These are phyloP conservation scores for Aspergillus persii DNA, from an alignment of 2,329 filamentous ascomycete species.

Conservation along the genomic window DNA sequence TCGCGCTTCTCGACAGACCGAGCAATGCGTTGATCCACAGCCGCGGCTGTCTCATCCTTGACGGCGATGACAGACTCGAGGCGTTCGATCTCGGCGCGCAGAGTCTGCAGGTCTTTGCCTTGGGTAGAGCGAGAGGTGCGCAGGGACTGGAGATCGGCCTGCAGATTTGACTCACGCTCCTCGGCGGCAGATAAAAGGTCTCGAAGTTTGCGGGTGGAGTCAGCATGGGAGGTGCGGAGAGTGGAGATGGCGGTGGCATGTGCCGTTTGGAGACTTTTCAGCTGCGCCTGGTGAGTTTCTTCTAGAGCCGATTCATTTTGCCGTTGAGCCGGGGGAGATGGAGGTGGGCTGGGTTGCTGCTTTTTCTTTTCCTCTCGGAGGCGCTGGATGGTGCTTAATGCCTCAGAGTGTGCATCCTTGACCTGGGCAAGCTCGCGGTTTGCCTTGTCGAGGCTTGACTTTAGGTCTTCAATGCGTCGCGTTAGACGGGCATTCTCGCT, in stretches of 20 bases:
- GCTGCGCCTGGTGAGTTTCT: slow-evolving; percentile 35
- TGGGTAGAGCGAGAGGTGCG: slow-evolving; percentile 22
- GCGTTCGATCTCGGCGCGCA: slow-evolving; percentile 33
- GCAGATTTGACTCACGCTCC: slow-evolving; percentile 34
- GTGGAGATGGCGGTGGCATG: slow-evolving; percentile 38
- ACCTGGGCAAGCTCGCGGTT: slow-evolving; percentile 30
- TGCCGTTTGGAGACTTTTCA: slow-evolving; percentile 36
- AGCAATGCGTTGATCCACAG: slow-evolving; percentile 40
- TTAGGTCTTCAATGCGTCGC: slow-evolving; percentile 35
- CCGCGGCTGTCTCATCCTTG: slow-evolving; percentile 41
- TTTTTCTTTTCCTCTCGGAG: slow-evolving; percentile 27
- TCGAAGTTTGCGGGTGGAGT: slow-evolving; percentile 37
- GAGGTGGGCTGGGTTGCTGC: slow-evolving; percentile 32
- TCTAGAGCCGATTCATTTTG: slow-evolving; percentile 22
- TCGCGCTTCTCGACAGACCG: slow-evolving; percentile 43
- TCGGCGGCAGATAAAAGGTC: slow-evolving; percentile 33
- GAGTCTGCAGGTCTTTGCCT: slow-evolving; percentile 25
- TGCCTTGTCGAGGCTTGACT: slow-evolving; percentile 29
- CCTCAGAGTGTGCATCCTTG: slow-evolving; percentile 32
- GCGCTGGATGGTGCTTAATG: slow-evolving; percentile 29
- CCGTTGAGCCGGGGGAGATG: slow-evolving; percentile 24
- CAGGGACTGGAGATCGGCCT: slow-evolving; percentile 30
- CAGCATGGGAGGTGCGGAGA: slow-evolving; percentile 37
- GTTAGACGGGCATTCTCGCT: slow-evolving; percentile 39
- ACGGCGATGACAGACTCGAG: slow-evolving; percentile 35